Base-by-base conservation (phyloP, 2,329 filamentous ascomycete genomes). In the Curvularia lunata region DNA sequence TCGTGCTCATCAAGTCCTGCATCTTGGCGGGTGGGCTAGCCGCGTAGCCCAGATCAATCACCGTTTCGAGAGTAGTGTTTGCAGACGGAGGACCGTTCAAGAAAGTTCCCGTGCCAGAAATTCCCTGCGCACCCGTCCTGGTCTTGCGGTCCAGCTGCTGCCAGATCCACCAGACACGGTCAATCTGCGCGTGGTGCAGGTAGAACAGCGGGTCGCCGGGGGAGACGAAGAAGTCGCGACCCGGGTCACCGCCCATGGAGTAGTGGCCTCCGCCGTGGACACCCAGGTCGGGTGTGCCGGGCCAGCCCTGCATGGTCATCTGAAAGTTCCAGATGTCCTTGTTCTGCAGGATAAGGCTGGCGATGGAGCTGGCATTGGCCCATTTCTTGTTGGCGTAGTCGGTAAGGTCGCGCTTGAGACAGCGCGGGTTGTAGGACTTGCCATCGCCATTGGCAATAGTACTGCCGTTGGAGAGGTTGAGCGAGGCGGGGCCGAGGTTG, bases 81-180 rank as follows among this genome's bases (percentile, higher is more conserved):
- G 77, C 53, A 16, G 78, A 79, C 3, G 79, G 71, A 3, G 81
- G 80, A 1, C 53, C 45, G 54, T 81, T 78, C 47, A 80, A 66
- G 37, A 83, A 79, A 0, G 81, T 83, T 9, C 68, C 75, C 1
- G 80, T 82, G 4, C 81, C 81, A 1, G 70, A 69, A 54, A 83
- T 78, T 6, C 68, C 70, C 16, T 58, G 37, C 2, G 56, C 61
- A 18, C 66, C 59, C 1, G 57, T 65, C 25, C 81, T 72, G 4
- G 72, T 73, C 56, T 70, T 65, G 40, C 70, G 64, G 53, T 82
- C 76, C 19, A 79, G 64, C 52, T 79, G 80, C 42, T 72, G 67
- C 69, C 69, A 70, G 19, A 66, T 68, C 63, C 78, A 81, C 76
- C 77, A 83, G 0, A 75, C 68, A 10, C 78, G 74, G 63, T 83